phyloP scores from a whole-genome alignment of 1,284 basidiomycete genomes.

The Sanguinoderma infundibulare region DNA sequence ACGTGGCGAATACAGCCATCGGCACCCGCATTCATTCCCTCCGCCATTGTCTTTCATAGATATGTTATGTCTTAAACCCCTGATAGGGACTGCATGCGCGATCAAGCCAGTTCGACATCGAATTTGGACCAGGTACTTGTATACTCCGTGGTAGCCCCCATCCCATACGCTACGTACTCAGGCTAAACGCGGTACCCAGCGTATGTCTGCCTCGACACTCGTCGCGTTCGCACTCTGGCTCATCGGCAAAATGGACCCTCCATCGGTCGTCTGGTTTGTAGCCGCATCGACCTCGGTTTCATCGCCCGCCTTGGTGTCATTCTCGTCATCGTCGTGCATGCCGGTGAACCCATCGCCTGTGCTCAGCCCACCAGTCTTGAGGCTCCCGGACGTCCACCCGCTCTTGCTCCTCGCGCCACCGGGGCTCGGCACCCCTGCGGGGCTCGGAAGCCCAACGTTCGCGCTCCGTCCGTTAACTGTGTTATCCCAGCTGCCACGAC shows the following conservation, averaged over 20 bases:
- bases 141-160: no score
- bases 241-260: constrained; percentile 1
- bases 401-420: constrained; percentile 55
- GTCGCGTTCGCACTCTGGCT: not conserved
- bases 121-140: no score
- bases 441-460: constrained; percentile 31
- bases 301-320: not conserved
- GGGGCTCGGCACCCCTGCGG: constrained; percentile 41
- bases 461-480: constrained; percentile 85
- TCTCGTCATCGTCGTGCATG: constrained; percentile 15
- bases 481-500: constrained; percentile 85
- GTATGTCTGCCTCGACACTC: not conserved
- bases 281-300: constrained; percentile 1
- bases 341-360: constrained; percentile 31
- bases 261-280: constrained; percentile 4
- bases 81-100: no score
- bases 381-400: constrained; percentile 57
- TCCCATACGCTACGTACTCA: no score
- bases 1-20: no score
- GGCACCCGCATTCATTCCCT: no score
- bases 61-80: no score
- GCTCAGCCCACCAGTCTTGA: constrained; percentile 56
- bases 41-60: no score
- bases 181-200: no score
- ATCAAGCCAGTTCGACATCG: no score